Evolutionary conservation across 768 basidiomycete species (phyloP).

Genomic region (Sporobolomyces pararoseus): DNA sequence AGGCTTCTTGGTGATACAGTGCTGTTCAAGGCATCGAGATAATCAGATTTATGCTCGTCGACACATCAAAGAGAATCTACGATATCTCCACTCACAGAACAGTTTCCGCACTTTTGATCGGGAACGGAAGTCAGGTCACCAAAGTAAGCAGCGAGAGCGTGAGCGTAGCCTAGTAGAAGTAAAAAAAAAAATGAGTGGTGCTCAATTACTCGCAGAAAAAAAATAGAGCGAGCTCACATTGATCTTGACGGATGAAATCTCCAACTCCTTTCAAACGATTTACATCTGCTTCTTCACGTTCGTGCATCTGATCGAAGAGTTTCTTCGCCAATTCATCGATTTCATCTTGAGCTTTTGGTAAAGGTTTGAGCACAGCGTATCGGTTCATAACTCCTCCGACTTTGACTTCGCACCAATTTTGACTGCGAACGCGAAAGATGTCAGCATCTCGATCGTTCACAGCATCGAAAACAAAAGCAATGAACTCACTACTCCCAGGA

Average conservation of each 20-base stretch:
- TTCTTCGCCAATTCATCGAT: slow-evolving; percentile 49
- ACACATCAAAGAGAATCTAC: no score
- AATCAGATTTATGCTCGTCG: no score
- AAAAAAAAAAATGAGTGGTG: background rate
- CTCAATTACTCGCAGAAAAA: background rate
- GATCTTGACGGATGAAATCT: slow-evolving; percentile 50
- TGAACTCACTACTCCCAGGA: slow-evolving; percentile 51
- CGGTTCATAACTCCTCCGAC: slow-evolving; percentile 53
- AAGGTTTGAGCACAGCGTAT: slow-evolving; percentile 50
- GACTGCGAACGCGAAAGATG: background rate
- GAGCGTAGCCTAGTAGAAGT: slow-evolving; percentile 55
- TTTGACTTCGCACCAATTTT: slow-evolving; percentile 49
- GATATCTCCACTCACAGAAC: slow-evolving; percentile 43
- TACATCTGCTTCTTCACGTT: slow-evolving; percentile 54
- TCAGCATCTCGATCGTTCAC: background rate
- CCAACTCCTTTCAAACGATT: slow-evolving; percentile 52
- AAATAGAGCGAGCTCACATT: slow-evolving; percentile 48
- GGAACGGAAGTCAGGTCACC: slow-evolving; percentile 54
- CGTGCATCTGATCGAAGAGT: slow-evolving; percentile 52
- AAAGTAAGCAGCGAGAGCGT: slow-evolving; percentile 54
- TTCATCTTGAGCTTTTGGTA: slow-evolving; percentile 49
- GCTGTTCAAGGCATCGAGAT: no score
- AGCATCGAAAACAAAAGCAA: background rate
- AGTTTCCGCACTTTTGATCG: slow-evolving; percentile 52
- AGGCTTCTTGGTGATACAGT: slow-evolving; percentile 51